Conservation (phyloP, 2,329 filamentous ascomycete species). For the Cladosporium oxysporum region DNA sequence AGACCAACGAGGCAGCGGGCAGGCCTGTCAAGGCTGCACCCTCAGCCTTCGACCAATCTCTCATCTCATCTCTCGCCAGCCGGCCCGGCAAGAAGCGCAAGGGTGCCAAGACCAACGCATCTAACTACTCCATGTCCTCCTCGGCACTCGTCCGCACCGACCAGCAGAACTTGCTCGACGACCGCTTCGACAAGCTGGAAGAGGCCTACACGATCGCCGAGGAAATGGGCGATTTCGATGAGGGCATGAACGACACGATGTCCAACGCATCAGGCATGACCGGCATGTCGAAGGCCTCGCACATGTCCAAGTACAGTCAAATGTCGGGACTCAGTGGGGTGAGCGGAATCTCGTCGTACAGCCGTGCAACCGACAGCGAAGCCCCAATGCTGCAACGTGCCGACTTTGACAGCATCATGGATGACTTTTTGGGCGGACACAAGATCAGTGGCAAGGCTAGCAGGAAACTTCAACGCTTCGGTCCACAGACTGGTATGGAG, state of each 20-base stretch:
- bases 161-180: constrained; percentile 80
- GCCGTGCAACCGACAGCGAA: constrained; percentile 38
- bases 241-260: constrained; percentile 41
- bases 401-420: constrained; percentile 88
- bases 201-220: constrained; percentile 67
- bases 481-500: constrained; percentile 76
- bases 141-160: constrained; percentile 86
- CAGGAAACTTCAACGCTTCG: constrained; percentile 69
- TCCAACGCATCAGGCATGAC: constrained; percentile 52
- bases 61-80: constrained; percentile 70
- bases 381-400: constrained; percentile 59
- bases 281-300: constrained; percentile 50
- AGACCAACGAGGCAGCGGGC: constrained; percentile 46
- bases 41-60: constrained; percentile 69
- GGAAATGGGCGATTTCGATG: constrained; percentile 29
- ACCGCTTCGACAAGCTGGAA: constrained; percentile 87
- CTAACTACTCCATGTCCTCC: constrained; percentile 88
- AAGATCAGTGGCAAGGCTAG: constrained; percentile 69
- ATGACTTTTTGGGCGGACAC: constrained; percentile 82
- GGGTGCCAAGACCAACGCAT: constrained; percentile 84
- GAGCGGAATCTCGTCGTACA: constrained; percentile 40
- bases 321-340: constrained; percentile 42
- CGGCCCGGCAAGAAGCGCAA: constrained; percentile 92
- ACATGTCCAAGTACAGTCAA: constrained; percentile 39
- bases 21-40: constrained; percentile 49